Evolutionary conservation across 306 rosid species (phyloP).

Genomic region (Bauhinia variegata): DNA sequence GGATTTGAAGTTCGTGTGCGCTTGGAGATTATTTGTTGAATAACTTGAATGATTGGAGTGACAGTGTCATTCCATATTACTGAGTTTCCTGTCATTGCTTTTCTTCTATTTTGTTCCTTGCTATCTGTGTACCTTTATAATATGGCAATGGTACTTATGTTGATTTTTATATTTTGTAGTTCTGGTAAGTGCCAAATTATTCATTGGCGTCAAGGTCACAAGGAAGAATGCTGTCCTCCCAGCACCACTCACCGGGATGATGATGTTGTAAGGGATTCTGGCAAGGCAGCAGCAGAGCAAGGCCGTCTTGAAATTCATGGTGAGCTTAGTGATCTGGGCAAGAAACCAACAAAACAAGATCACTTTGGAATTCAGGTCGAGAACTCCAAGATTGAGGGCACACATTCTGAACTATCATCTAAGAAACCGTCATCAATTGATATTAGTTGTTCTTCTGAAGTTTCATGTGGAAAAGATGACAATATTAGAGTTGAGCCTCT

Average conservation of each 20-base stretch:
- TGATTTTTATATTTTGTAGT: conserved; percentile 54
- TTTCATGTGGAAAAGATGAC: conserved; percentile 46
- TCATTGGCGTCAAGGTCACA: conserved; percentile 98
- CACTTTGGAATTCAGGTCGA: conserved; percentile 33
- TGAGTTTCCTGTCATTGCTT: conserved; percentile 23
- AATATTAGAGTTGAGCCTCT: conserved; percentile 47
- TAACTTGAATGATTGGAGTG: too few relatives aligned
- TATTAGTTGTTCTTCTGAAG: conserved; percentile 37
- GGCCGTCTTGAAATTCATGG: conserved; percentile 37
- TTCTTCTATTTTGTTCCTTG: not conserved
- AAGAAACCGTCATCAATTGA: conserved; percentile 38
- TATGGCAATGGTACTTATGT: not conserved
- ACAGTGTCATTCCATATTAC: not conserved
- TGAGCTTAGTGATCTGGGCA: conserved; percentile 40
- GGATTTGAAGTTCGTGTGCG: too few relatives aligned
- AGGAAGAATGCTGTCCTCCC: conserved; percentile 75
- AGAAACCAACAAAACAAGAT: conserved; percentile 45
- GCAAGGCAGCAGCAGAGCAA: conserved; percentile 42
- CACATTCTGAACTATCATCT: conserved; percentile 22
- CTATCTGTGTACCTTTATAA: not conserved
- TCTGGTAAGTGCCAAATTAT: conserved; percentile 84
- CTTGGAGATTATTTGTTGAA: too few relatives aligned
- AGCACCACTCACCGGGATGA: conserved; percentile 20
- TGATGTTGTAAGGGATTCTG: conserved; percentile 40
- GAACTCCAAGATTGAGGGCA: conserved; percentile 34